Conservation (phyloP, 1,284 basidiomycete genomes). For the Melampsora abietis-canadensis region DNA sequence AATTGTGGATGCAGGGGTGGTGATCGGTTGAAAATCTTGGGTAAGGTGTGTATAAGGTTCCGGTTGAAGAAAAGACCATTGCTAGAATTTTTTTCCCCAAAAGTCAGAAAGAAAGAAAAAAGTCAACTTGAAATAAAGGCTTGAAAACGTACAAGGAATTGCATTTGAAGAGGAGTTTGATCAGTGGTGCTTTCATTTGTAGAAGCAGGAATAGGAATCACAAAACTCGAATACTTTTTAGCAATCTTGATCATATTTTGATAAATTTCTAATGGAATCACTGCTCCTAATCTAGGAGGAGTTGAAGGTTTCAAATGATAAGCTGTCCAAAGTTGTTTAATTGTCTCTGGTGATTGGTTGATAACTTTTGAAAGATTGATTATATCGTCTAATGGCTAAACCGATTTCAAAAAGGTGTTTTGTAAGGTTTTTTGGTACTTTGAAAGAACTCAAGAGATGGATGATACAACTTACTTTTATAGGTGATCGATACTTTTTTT, state of each 20-base stretch:
- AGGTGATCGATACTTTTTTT: slow-evolving; percentile 29
- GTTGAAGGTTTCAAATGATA: slow-evolving; percentile 63
- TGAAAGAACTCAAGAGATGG: too few species aligned
- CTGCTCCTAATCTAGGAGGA: slow-evolving; percentile 72
- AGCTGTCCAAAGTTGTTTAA: slow-evolving; percentile 79
- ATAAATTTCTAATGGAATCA: slow-evolving; percentile 71
- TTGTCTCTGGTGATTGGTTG: slow-evolving; percentile 68
- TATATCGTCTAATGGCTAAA: slow-evolving; percentile 72
- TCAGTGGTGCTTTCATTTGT: background rate
- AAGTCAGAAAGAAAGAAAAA: background rate
- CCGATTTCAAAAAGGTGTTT: background rate
- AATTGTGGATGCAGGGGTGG: background rate
- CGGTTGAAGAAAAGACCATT: slow-evolving; percentile 35
- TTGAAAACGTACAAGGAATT: slow-evolving; percentile 26
- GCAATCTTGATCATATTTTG: slow-evolving; percentile 65
- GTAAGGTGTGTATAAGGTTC: background rate
- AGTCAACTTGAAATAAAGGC: background rate
- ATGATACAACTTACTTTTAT: slow-evolving; percentile 19
- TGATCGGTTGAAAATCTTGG: slow-evolving; percentile 43
- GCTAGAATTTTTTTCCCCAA: background rate
- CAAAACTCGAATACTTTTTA: slow-evolving; percentile 68
- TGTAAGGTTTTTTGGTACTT: too few species aligned
- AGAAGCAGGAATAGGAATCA: slow-evolving; percentile 63
- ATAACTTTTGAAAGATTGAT: slow-evolving; percentile 72
- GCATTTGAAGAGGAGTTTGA: slow-evolving; percentile 17